Conservation (phyloP, 768 basidiomycete species). For the Coprinopsis cinerea region DNA sequence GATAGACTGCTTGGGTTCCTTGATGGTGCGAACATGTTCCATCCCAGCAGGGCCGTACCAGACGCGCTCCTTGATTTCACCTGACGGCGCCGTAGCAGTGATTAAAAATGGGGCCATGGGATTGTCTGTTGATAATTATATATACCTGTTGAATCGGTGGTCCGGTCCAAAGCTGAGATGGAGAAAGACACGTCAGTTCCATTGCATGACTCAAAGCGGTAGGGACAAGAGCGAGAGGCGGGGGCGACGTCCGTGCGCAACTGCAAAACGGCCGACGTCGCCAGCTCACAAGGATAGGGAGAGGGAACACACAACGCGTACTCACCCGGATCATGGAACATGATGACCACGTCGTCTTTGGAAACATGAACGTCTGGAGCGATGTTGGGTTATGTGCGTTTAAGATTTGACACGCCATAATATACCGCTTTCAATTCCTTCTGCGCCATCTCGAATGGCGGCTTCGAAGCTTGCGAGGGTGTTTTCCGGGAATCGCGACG, state of each 20-base stretch:
- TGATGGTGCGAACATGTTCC: slow-evolving; percentile 73
- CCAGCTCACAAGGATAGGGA: no score
- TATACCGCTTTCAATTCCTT: slow-evolving; percentile 97
- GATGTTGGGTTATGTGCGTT: slow-evolving; percentile 52
- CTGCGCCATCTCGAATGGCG: slow-evolving; percentile 91
- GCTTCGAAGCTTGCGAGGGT: slow-evolving; percentile 92
- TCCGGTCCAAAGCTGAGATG: slow-evolving; percentile 58
- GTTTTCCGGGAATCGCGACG: slow-evolving; percentile 86
- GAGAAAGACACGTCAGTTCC: slow-evolving; percentile 17
- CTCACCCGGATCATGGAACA: slow-evolving; percentile 91
- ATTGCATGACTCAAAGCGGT: slow-evolving; percentile 5
- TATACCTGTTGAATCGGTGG: slow-evolving; percentile 71
- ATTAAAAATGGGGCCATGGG: slow-evolving; percentile 11
- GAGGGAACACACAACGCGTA: not conserved
- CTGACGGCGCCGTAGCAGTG: slow-evolving; percentile 30
- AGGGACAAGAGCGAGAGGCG: slow-evolving; percentile 14
- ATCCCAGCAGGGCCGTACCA: slow-evolving; percentile 73
- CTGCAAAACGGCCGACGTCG: no score
- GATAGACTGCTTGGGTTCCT: slow-evolving; percentile 79
- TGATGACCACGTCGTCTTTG: slow-evolving; percentile 76
- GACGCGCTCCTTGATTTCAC: slow-evolving; percentile 58
- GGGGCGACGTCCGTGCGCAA: not conserved
- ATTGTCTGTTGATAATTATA: not conserved
- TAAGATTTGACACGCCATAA: slow-evolving; percentile 31
- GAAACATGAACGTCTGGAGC: slow-evolving; percentile 92